Evolutionary conservation across 805 yeast genomes (phyloP).

Genomic region (Metschnikowia reukaufii): DNA sequence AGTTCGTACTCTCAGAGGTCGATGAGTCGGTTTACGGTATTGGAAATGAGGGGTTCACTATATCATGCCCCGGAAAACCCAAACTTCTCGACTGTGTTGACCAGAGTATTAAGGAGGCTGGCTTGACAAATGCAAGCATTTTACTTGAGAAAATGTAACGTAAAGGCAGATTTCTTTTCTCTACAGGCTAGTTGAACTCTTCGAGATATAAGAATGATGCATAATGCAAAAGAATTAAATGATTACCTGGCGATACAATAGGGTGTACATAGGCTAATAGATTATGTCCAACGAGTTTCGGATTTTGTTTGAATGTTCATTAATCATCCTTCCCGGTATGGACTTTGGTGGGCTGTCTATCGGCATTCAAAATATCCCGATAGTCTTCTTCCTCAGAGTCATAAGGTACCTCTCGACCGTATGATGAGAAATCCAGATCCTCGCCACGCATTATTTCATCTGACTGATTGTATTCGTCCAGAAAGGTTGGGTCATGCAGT

Average conservation of each 20-base stretch:
- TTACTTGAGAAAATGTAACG: slow-evolving; percentile 50
- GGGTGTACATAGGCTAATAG: no score
- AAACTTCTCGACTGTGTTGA: slow-evolving; percentile 60
- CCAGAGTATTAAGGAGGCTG: slow-evolving; percentile 66
- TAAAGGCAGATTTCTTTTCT: no score
- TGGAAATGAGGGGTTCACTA: slow-evolving; percentile 28
- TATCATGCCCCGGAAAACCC: slow-evolving; percentile 36
- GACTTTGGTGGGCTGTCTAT: slow-evolving; percentile 8
- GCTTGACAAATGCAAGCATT: slow-evolving; percentile 78
- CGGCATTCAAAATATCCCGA: slow-evolving; percentile 9
- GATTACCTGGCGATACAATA: no score
- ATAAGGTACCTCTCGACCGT: slow-evolving; percentile 3
- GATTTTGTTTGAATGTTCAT: background rate
- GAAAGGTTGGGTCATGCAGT: background rate
- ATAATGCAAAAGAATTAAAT: no score
- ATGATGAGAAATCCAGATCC: slow-evolving; percentile 8
- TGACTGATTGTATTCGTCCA: background rate
- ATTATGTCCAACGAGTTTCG: background rate
- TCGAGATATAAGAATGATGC: no score
- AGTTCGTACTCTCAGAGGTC: slow-evolving; percentile 50
- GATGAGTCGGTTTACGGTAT: slow-evolving; percentile 52
- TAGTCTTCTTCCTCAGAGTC: slow-evolving; percentile 12
- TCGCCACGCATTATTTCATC: slow-evolving; percentile 2
- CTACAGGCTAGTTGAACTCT: no score
- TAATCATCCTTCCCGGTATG: background rate